Evolutionary conservation across 352 stramenopile genomes (phyloP).

Genomic region (Bremia lactucae): DNA sequence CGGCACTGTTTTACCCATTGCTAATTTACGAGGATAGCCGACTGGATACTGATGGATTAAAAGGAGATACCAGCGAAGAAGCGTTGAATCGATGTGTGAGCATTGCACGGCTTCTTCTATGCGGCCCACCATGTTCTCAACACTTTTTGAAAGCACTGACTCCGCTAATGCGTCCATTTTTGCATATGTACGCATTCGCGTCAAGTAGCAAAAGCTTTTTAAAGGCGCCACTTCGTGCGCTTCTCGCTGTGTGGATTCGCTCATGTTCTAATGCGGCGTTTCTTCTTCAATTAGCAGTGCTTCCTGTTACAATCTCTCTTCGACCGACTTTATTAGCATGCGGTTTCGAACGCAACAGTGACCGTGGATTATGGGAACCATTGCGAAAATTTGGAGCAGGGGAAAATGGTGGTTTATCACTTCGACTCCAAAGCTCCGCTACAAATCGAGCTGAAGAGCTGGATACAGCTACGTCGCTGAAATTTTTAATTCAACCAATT

Average conservation of each 20-base stretch:
- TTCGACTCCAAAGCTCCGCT: constrained; percentile 15
- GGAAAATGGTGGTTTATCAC: constrained; percentile 42
- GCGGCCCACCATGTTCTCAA: constrained; percentile 51
- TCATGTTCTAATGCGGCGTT: constrained; percentile 30
- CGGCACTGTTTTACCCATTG: constrained; percentile 43
- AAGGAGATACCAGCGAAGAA: constrained; percentile 22
- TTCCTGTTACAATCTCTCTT: constrained; percentile 38
- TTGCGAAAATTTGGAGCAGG: constrained; percentile 49
- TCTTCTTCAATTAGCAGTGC: constrained; percentile 41
- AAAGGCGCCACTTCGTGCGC: constrained; percentile 9
- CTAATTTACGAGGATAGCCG: constrained; percentile 44
- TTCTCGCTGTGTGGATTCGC: constrained; percentile 31
- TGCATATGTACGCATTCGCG: constrained; percentile 70
- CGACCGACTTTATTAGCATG: constrained; percentile 15
- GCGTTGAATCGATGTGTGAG: constrained; percentile 41
- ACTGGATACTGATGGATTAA: background rate
- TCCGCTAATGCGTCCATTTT: constrained; percentile 42
- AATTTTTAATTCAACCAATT: constrained; percentile 31
- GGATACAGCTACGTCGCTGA: constrained; percentile 18
- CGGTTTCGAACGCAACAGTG: constrained; percentile 22
- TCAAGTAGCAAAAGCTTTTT: constrained; percentile 54
- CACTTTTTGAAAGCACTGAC: constrained; percentile 34
- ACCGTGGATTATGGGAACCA: constrained; percentile 20
- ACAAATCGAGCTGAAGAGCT: background rate
- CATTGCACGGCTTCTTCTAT: constrained; percentile 47